Percentiles rank a stretch among this genome's conserved stretches.
Evolutionary conservation across 352 stramenopile genomes (phyloP).

Genomic region (Pythium volutum): DNA sequence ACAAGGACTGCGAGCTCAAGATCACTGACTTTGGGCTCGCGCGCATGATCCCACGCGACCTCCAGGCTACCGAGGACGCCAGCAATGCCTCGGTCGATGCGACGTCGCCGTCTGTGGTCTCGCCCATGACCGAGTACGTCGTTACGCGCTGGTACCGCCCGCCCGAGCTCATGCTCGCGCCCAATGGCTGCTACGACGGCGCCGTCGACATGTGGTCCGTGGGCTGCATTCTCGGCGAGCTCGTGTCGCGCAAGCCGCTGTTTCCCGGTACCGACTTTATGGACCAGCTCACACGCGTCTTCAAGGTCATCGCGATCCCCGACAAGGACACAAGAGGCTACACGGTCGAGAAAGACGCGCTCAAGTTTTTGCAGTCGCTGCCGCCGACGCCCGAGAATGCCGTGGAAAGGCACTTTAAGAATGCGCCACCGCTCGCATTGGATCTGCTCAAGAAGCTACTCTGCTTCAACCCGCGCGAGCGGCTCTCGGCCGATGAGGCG

Average conservation of each 20-base stretch:
- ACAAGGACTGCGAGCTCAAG: slow-evolving; percentile 91
- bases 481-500: slow-evolving; percentile 88
- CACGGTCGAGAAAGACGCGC: slow-evolving; percentile 74
- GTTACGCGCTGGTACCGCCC: slow-evolving; percentile 92
- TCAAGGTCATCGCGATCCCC: slow-evolving; percentile 72
- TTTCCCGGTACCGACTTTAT: slow-evolving; percentile 84
- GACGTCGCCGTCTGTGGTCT: slow-evolving; percentile 30
- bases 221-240: slow-evolving; percentile 92
- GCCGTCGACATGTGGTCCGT: slow-evolving; percentile 87
- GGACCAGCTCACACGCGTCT: slow-evolving; percentile 80
- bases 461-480: slow-evolving; percentile 89
- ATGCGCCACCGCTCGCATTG: slow-evolving; percentile 37
- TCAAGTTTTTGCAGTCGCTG: slow-evolving; percentile 83
- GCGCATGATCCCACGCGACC: slow-evolving; percentile 71
- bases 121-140: slow-evolving; percentile 88
- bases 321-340: slow-evolving; percentile 65
- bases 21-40: slow-evolving; percentile 95
- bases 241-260: slow-evolving; percentile 73
- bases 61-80: neutral
- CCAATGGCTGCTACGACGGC: slow-evolving; percentile 87
- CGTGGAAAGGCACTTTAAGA: slow-evolving; percentile 56
- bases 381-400: slow-evolving; percentile 46
- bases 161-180: slow-evolving; percentile 91
- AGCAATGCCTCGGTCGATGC: slow-evolving; percentile 4
- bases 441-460: slow-evolving; percentile 88